phyloP scores from a whole-genome alignment of 139 green algal genomes.

The Chlamydomonas sp. region DNA sequence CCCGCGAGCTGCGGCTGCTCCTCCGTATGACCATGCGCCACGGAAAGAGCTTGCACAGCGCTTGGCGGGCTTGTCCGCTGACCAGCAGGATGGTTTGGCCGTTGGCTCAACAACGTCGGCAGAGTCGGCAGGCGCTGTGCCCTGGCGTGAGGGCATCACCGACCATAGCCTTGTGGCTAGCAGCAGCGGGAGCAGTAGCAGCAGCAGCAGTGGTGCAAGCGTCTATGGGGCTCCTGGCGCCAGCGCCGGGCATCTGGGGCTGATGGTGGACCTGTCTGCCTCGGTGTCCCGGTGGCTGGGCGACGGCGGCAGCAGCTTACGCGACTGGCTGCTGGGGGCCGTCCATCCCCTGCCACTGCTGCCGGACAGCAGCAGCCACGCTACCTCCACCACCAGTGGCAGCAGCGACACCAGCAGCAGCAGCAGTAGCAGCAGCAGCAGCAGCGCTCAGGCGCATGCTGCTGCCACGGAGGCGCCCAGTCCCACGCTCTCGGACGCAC shows the following conservation, averaged over 20 bases:
- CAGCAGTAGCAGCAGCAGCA: too few species aligned
- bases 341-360: neutral
- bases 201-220: neutral
- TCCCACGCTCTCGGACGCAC: too few species aligned
- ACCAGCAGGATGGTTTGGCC: too few species aligned
- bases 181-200: neutral
- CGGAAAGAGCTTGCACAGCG: too few species aligned
- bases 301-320: neutral
- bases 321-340: neutral
- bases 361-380: neutral
- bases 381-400: too few species aligned
- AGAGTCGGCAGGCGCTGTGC: neutral
- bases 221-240: neutral
- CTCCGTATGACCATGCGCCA: too few species aligned
- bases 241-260: neutral
- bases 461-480: too few species aligned
- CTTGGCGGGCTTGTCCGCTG: too few species aligned
- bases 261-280: neutral
- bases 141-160: constrained; percentile 23
- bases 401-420: too few species aligned
- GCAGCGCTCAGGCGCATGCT: too few species aligned
- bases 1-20: too few species aligned
- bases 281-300: constrained; percentile 13
- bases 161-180: neutral
- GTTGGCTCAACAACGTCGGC: too few species aligned